Evolutionary conservation across 2,329 filamentous ascomycete species (phyloP), one percentile per base, ranked within the genome.

Genomic region (Alternaria viburni): DNA sequence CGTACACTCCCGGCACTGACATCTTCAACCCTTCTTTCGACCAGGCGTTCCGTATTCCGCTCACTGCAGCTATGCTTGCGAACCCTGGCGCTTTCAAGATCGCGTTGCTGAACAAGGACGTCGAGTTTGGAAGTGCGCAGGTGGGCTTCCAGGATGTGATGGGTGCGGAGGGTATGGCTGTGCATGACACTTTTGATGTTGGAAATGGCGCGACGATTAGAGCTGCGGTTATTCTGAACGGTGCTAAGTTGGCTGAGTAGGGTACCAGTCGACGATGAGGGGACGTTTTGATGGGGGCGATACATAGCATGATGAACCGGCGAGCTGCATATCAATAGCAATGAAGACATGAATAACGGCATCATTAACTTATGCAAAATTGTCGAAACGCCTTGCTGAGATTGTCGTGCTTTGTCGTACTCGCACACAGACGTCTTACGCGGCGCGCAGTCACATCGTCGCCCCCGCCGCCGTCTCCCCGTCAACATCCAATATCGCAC

Each of bases 11-110:
- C 0, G 83, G 83, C 2, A 79, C 72, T 3, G 83, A 85, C 54
- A 83, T 85, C 64, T 83, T 82, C 74, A 85, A 84, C 68, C 83
- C 83, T 3, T 74, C 78, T 3, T 85, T 84, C 57, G 82, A 85
- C 61, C 78, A 81, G 67, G 79, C 80, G 0, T 85, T 85, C 73
- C 74, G 73, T 8, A 77, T 85, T 47, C 81, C 82, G 0, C 58
- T 85, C 7, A 82, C 78, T 5, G 72, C 73, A 15, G 76, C 73
- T 13, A 64, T 77, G 67, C 6, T 77, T 21, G 61, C 59, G 7
- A 75, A 67, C 25, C 67, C 69, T 1, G 65, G 44, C 3, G 62
- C 54, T 41, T 77, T 78, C 69, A 70, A 61, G 47, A 68, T 78
- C 36, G 60, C 70, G 44, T 51, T 78, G 57, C 19, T 78, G 66